phyloP scores from a whole-genome alignment of 139 green algal species.

The Nannochloris sp. region DNA sequence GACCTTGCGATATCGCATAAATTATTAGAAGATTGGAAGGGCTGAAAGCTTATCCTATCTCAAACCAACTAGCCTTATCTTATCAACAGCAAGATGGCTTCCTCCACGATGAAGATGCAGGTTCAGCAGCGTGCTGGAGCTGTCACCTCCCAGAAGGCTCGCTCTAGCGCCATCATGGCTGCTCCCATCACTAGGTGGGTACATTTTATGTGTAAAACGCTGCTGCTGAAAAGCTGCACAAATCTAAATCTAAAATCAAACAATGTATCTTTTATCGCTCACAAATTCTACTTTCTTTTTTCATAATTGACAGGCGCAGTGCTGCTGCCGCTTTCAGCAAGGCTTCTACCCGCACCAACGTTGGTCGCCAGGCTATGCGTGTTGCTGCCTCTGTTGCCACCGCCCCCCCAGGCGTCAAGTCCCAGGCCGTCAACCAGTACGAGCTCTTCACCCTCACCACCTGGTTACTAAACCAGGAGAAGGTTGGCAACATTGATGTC shows the following conservation, averaged over 20 bases:
- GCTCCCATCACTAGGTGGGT: background rate
- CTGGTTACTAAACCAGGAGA: constrained; percentile 52
- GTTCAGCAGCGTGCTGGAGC: background rate
- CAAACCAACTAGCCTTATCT: too few species aligned
- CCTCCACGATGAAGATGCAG: background rate
- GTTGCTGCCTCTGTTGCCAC: constrained; percentile 7
- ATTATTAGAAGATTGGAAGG: too few species aligned
- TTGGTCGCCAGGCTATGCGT: background rate
- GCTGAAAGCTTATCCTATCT: too few species aligned
- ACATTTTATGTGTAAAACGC: background rate
- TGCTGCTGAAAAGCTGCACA: too few species aligned
- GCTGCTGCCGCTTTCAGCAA: background rate
- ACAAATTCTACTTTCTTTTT: background rate
- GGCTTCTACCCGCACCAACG: background rate
- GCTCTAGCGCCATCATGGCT: background rate
- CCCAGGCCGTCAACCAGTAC: constrained; percentile 4
- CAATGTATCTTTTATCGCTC: too few species aligned
- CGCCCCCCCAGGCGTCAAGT: background rate
- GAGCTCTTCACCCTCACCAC: constrained; percentile 31
- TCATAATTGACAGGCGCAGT: background rate
- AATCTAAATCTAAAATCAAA: too few species aligned
- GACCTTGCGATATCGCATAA: too few species aligned
- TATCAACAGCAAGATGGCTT: too few species aligned
- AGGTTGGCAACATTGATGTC: constrained; percentile 75
- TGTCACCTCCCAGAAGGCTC: background rate